phyloP scores from a whole-genome alignment of 257 asterid genomes.

The Solanum infundibuliforme region DNA sequence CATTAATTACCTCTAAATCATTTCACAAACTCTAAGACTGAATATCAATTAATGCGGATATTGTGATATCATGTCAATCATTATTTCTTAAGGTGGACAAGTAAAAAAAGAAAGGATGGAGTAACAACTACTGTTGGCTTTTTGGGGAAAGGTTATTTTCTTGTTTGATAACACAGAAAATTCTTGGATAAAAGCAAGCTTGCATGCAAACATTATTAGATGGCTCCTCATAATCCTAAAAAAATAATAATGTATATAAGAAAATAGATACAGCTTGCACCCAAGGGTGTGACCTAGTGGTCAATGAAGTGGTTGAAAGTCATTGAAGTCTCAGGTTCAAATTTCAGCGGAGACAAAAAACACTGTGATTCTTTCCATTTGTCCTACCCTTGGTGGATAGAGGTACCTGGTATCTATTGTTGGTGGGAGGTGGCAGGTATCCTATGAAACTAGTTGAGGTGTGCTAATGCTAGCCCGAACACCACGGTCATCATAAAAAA shows the following conservation, averaged over 20 bases:
- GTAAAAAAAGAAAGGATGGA: background rate
- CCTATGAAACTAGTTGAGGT: background rate
- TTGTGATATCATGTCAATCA: background rate
- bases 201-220: background rate
- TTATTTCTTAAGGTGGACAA: background rate
- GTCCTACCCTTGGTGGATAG: background rate
- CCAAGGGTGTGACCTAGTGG: background rate
- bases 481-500: background rate
- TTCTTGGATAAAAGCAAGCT: background rate
- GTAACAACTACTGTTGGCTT: background rate
- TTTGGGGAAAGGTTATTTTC: background rate
- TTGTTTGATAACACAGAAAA: background rate
- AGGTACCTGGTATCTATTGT: background rate
- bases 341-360: background rate
- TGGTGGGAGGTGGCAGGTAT: background rate
- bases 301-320: background rate
- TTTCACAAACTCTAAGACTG: background rate
- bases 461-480: background rate
- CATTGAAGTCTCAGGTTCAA: background rate
- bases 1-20: background rate
- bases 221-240: background rate
- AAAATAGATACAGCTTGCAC: background rate
- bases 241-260: background rate
- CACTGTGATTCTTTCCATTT: background rate
- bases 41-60: background rate